A percentile compares a stretch with the other conserved stretches of the same genome.
Conservation (phyloP, 257 asterid species). For the Jacaranda mimosifolia region DNA sequence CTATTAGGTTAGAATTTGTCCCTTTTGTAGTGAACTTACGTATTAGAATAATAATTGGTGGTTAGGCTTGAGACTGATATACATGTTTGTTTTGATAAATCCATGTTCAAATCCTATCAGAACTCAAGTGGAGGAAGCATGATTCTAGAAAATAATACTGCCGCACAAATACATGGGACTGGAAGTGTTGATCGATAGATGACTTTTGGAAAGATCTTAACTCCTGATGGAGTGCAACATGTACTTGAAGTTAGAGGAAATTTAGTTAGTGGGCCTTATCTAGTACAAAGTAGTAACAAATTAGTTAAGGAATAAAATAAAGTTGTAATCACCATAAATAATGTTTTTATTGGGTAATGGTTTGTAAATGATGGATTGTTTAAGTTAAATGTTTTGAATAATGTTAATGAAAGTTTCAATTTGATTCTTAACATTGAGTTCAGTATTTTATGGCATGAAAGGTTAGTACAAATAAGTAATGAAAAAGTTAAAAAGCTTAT, state of each 20-base stretch:
- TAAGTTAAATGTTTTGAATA: background rate
- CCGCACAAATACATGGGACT: background rate
- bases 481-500: background rate
- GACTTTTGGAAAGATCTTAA: background rate
- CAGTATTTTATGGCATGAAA: no score
- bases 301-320: conserved; percentile 15
- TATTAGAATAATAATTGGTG: conserved; percentile 5
- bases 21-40: background rate
- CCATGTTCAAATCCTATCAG: no score
- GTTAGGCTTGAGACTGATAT: no score
- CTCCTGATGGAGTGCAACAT: background rate
- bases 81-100: background rate
- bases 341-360: background rate
- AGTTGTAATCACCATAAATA: background rate
- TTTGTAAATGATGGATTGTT: background rate
- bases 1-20: background rate
- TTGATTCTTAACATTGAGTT: no score
- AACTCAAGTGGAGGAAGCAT: background rate
- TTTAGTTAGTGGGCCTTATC: background rate
- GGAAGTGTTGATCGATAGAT: background rate
- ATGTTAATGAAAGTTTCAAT: no score
- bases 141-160: background rate
- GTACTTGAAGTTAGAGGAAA: background rate
- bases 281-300: background rate
- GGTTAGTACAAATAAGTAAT: background rate